Percentiles rank a stretch among this genome's conserved stretches.
Conservation (phyloP, 2,329 filamentous ascomycete genomes). For the Epichloe scottii region DNA sequence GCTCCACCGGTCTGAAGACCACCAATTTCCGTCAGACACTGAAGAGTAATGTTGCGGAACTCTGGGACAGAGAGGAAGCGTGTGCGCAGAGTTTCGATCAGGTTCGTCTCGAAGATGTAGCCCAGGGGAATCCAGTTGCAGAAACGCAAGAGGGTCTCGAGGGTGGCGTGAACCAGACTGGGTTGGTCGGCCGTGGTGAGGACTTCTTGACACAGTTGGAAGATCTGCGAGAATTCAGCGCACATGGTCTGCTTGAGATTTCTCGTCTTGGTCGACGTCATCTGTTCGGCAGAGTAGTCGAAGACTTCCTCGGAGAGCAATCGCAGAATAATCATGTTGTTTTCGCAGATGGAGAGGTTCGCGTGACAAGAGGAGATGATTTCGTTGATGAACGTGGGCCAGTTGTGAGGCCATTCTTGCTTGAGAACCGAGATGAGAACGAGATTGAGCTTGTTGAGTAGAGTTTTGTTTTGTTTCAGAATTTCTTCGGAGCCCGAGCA, state of each 20-base stretch:
- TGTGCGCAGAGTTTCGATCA: slow-evolving; percentile 88
- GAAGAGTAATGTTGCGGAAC: slow-evolving; percentile 92
- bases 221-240: slow-evolving; percentile 95
- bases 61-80: slow-evolving; percentile 88
- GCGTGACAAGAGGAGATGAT: slow-evolving; percentile 94
- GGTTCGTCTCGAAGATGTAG: slow-evolving; percentile 95
- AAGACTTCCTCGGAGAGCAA: slow-evolving; percentile 96
- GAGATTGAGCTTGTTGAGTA: slow-evolving; percentile 96
- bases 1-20: slow-evolving; percentile 72
- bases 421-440: slow-evolving; percentile 96
- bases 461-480: slow-evolving; percentile 69
- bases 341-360: slow-evolving; percentile 94
- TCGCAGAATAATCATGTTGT: slow-evolving; percentile 97
- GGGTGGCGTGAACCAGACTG: slow-evolving; percentile 86
- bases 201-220: slow-evolving; percentile 93
- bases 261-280: slow-evolving; percentile 96
- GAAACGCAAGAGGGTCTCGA: slow-evolving; percentile 90
- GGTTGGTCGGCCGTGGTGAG: slow-evolving; percentile 79
- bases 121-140: slow-evolving; percentile 98
- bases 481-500: slow-evolving; percentile 83
- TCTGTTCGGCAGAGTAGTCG: slow-evolving; percentile 95
- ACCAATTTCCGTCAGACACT: slow-evolving; percentile 94
- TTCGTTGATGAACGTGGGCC: slow-evolving; percentile 99
- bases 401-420: slow-evolving; percentile 99
- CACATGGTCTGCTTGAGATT: slow-evolving; percentile 99